Base-by-base conservation (phyloP, 1,284 basidiomycete species). In the Ustilago xerochloae region DNA sequence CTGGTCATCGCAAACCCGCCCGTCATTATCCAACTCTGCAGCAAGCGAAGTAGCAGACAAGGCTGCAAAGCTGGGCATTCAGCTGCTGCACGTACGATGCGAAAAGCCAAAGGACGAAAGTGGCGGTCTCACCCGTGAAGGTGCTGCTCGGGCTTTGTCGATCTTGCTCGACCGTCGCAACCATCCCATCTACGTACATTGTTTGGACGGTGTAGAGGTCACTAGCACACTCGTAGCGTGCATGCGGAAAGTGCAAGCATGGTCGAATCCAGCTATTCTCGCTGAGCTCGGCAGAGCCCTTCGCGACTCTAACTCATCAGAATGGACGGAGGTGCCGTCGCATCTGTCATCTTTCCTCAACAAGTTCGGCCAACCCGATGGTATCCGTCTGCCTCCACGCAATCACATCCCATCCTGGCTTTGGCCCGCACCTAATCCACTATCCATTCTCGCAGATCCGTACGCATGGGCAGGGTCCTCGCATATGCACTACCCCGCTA, bases 21-120 rank as follows among this genome's bases (percentile, higher is more conserved):
- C 60, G 7, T 57, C 55, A 0, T 22, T 57, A 0, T 36, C 61
- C 1, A 32, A 36, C 0, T 26, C 59, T 0, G 24, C 61, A 2
- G 28, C 47, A 24, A 43, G 12, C 1, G 13, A 20, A 4, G 28
- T 38, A 39, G 68, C 48, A 6, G 49, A 51, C 6, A 33, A 51
- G 16, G 43, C 38, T 4, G 39, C 57, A 1, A 28, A 63, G n/a
- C 28, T 10, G 4, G 51, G 51, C 24, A 63, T 82, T 33, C 55
- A 62, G 39, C 54, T 83, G 22, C 32, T 81, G 9, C 81, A 82
- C 39, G 70, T 84, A 6, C 69, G 72, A 26, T 78, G 73, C 29
- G 81, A 81, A 36, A 83, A 82, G 68, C 77, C 78, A 26, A 83
- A 84, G 60, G 81, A 84, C 45, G 79, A 83, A 41, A 75, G 75